Evolutionary conservation across 2,329 filamentous ascomycete genomes (phyloP), one percentile per base, ranked within the genome.

Genomic region (Fonsecaea multimorphosa): DNA sequence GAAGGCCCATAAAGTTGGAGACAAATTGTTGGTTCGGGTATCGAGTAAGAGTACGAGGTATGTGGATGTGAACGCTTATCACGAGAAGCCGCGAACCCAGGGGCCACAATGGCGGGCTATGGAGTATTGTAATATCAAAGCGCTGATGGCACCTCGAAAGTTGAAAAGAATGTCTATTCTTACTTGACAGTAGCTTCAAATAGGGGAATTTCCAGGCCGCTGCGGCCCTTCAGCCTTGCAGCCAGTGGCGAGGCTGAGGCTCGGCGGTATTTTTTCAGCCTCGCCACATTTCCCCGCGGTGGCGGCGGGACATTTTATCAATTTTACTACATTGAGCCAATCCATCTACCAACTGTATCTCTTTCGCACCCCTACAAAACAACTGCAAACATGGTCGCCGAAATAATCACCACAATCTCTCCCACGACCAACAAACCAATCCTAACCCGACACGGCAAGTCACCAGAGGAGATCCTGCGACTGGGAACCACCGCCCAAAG

Each of bases 381-480:
- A 32, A 22, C 29, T 29, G 27, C 29, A 22, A 67, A 31, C 36
- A 71, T 87, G 84, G 81, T 83, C 46, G 74, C 81, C 46, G 86
- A 88, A 76, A 85, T 80, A 44, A 83, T 89, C 73, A 88, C 82
- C 34, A 97, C 94, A 71, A 93, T 97, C 78, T 98, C 94, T 2
- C 94, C 94, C 63, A 90, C 87, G 70, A 97, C 93, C 71, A 94
- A 95, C 79, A 88, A 93, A 81, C 84, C 91, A 63, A 87, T 98
- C 77, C 79, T 96, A 71, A 92, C 89, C 67, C 88, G 93, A 71
- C 88, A 88, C 77, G 92, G 91, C 72, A 84, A 90, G 71, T 89
- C 91, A 52, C 79, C 86, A 40, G 80, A 85, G 31, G 91, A 96
- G 69, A 83, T 97, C 57, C 82, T 89, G 58, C 80, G 85, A 63